Evolutionary conservation across 2,329 filamentous ascomycete genomes (phyloP).

Genomic region (Fusarium pilosicola): DNA sequence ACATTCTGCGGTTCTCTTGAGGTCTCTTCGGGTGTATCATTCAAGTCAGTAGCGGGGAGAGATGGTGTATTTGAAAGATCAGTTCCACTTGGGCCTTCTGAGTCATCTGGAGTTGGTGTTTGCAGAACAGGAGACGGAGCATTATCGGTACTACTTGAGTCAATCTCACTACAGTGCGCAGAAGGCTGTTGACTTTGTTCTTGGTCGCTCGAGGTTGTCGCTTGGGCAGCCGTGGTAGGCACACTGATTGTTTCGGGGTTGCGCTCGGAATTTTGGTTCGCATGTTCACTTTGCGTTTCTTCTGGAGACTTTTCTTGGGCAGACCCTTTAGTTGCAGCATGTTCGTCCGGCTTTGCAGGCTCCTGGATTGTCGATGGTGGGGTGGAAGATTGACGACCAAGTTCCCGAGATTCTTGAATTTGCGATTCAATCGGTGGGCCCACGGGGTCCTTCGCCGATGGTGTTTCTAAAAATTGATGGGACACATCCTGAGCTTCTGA

Average conservation of each 20-base stretch:
- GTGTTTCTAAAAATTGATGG: slow-evolving; percentile 2
- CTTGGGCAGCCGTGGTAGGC: not conserved
- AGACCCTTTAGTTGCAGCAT: not conserved
- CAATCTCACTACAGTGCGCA: not conserved
- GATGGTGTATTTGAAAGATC: slow-evolving; percentile 31
- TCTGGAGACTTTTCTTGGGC: not conserved
- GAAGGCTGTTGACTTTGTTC: slow-evolving; percentile 4
- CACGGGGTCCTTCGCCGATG: not conserved
- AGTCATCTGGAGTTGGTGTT: slow-evolving; percentile 25
- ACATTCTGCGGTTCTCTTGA: slow-evolving; percentile 8
- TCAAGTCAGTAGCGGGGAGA: slow-evolving; percentile 5
- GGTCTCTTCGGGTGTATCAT: slow-evolving; percentile 13
- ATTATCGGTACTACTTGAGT: not conserved
- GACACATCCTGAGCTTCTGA: slow-evolving; percentile 12
- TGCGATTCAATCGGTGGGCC: slow-evolving; percentile 5
- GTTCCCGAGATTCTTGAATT: slow-evolving; percentile 17
- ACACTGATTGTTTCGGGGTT: not conserved
- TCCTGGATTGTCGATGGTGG: slow-evolving; percentile 37
- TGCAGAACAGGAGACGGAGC: slow-evolving; percentile 9
- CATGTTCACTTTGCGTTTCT: not conserved
- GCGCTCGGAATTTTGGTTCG: not conserved
- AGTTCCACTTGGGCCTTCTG: slow-evolving; percentile 17
- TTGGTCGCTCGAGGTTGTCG: slow-evolving; percentile 10
- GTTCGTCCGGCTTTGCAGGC: slow-evolving; percentile 20
- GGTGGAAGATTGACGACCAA: slow-evolving; percentile 35